Evolutionary conservation across 352 stramenopile genomes (phyloP).

Genomic region (Globisporangium paddicum): DNA sequence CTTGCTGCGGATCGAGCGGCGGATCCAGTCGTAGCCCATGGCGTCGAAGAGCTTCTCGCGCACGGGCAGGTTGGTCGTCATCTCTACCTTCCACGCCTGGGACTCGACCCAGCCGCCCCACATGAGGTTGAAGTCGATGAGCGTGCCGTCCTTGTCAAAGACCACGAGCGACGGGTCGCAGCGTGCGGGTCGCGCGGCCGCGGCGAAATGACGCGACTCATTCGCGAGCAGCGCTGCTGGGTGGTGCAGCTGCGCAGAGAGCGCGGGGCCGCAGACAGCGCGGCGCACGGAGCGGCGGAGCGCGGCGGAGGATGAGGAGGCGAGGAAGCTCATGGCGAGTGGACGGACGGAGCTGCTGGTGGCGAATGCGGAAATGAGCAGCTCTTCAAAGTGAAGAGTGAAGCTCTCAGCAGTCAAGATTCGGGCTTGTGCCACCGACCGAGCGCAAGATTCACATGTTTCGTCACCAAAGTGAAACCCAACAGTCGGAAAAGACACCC

Average conservation of each 20-base stretch:
- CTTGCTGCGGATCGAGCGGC: slow-evolving; percentile 76
- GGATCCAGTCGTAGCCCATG: slow-evolving; percentile 87
- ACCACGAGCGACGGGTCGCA: slow-evolving; percentile 73
- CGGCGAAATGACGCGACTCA: background rate
- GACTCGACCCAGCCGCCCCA: slow-evolving; percentile 86
- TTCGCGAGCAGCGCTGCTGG: background rate
- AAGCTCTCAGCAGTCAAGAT: background rate
- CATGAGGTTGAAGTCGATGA: slow-evolving; percentile 90
- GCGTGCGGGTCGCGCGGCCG: slow-evolving; percentile 18
- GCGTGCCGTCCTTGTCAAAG: slow-evolving; percentile 88
- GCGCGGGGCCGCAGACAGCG: background rate
- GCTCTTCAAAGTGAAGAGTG: background rate
- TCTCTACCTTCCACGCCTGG: slow-evolving; percentile 82
- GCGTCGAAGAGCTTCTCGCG: slow-evolving; percentile 82
- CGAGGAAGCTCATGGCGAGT: slow-evolving; percentile 3
- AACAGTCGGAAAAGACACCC: background rate
- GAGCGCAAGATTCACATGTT: slow-evolving; percentile 4
- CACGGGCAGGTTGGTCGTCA: slow-evolving; percentile 70
- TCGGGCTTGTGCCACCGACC: background rate
- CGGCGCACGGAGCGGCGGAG: slow-evolving; percentile 2
- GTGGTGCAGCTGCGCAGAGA: background rate
- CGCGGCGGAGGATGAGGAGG: slow-evolving; percentile 5
- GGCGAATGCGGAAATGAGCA: slow-evolving; percentile 9
- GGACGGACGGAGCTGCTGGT: background rate
- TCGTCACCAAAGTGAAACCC: background rate